Evolutionary conservation across 768 basidiomycete species (phyloP).

Genomic region (Ramaria sp.): DNA sequence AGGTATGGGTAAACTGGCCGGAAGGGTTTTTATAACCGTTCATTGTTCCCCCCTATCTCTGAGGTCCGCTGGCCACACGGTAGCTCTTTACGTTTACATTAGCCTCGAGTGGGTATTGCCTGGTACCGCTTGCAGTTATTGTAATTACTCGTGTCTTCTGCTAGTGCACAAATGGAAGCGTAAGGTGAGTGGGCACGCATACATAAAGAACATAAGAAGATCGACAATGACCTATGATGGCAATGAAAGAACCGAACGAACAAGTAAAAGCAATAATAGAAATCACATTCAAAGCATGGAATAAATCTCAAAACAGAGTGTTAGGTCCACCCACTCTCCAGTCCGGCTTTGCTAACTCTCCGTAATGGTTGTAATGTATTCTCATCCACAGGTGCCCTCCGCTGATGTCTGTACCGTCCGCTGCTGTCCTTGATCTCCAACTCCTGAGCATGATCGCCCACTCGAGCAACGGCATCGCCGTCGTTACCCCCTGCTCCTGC

Average conservation of each 20-base stretch:
- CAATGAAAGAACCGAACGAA: background rate
- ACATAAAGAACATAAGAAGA: too few relatives aligned
- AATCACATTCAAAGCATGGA: background rate
- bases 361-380: conserved; percentile 82
- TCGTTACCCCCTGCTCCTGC: conserved; percentile 17
- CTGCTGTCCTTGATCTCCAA: conserved; percentile 80
- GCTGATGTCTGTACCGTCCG: conserved; percentile 80
- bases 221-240: too few relatives aligned
- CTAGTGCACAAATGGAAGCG: too few relatives aligned
- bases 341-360: conserved; percentile 85
- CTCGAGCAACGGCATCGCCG: conserved; percentile 25
- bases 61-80: too few relatives aligned
- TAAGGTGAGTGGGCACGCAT: too few relatives aligned
- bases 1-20: too few relatives aligned
- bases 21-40: too few relatives aligned
- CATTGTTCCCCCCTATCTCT: too few relatives aligned
- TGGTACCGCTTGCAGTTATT: too few relatives aligned
- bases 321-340: conserved; percentile 46
- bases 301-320: background rate
- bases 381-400: conserved; percentile 81
- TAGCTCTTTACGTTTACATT: too few relatives aligned
- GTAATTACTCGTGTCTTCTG: too few relatives aligned
- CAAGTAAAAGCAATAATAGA: background rate
- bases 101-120: too few relatives aligned
- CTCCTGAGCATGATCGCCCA: conserved; percentile 69